Base-by-base conservation (phyloP, 148 eudicot species). In the Selenicereus undatus region DNA sequence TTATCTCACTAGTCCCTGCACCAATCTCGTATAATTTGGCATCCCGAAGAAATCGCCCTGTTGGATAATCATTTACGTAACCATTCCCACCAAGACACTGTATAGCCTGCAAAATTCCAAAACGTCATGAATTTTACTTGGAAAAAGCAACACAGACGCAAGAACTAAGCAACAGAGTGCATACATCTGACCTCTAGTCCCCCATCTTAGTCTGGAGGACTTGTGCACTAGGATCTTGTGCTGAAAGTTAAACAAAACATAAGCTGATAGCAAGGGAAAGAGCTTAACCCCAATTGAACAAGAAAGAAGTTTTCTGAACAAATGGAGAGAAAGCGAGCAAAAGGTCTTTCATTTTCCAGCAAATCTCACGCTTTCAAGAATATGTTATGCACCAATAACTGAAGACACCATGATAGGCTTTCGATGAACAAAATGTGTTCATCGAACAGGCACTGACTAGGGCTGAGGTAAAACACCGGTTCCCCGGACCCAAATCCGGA, bases 1-100 rank as follows among this genome's bases (percentile, higher is more conserved):
- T 87, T 78, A 97, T 92, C 88, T 97, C 99, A 72, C 99, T 97
- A 4, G 99, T 97, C 71, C 99, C 99, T 0, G 99, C 99, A 36
- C 97, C 99, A 26, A 97, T 97, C 91, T 92, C 99, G 35, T 94
- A 97, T 73, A 97, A 76, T 85, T 94, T 97, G 62, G 99, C 99
- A 85, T 97, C 99, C 54, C 99, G 90, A n/a, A 97, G 91, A 80
- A 94, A 84, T 48, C 99, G 97, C 26, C 99, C 99, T 0, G 98
- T 94, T 58, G 95, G 91, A 81, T 97, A 97, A 78, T 97, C 98
- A 48, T 97, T 97, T 48, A 97, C 95, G 29, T 97, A 97, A 11
- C 98, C 99, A 51, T 94, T 94, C 32, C 99, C 99, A 35, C 99
- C 98, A 35, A 97, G 88, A 87, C 98, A 97, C 74, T 97, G 99